phyloP scores from a whole-genome alignment of 2,329 filamentous ascomycete genomes.

The Botrytis medusae region DNA sequence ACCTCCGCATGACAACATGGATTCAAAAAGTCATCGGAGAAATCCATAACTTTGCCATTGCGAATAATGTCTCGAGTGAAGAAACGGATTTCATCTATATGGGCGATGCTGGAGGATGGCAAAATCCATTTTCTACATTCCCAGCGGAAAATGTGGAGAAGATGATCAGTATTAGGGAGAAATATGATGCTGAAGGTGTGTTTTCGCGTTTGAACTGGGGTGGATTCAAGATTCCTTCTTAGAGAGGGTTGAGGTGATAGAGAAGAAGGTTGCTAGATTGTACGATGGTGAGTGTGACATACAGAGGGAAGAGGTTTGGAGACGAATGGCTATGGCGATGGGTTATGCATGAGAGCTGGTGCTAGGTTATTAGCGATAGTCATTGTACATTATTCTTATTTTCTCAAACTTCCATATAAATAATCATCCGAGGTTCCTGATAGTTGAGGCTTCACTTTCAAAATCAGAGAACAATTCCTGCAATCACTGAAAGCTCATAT shows the following conservation, averaged over 20 bases:
- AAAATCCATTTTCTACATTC: conserved; percentile 39
- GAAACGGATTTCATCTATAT: conserved; percentile 27
- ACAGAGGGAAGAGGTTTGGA: neutral
- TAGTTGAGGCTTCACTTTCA: neutral
- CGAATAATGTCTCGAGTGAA: conserved; percentile 10
- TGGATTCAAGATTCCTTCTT: conserved; percentile 34
- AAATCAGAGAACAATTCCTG: too few species aligned
- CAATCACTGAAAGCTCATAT: too few species aligned
- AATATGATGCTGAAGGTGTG: conserved; percentile 34
- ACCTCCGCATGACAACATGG: conserved; percentile 42
- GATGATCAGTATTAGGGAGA: conserved; percentile 31
- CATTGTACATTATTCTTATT: neutral
- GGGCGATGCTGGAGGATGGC: conserved; percentile 29
- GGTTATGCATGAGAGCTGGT: neutral
- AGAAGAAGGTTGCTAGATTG: neutral
- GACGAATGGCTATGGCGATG: neutral
- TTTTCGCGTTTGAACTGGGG: conserved; percentile 36
- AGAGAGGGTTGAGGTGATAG: neutral
- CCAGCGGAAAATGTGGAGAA: conserved; percentile 39
- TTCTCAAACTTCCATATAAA: too few species aligned
- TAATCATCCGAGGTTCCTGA: neutral
- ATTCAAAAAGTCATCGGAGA: conserved; percentile 36
- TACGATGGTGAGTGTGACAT: neutral
- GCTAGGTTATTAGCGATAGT: neutral
- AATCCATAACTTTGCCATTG: conserved; percentile 40